Evolutionary conservation across 352 stramenopile genomes (phyloP).

Genomic region (Phytophthora pini): DNA sequence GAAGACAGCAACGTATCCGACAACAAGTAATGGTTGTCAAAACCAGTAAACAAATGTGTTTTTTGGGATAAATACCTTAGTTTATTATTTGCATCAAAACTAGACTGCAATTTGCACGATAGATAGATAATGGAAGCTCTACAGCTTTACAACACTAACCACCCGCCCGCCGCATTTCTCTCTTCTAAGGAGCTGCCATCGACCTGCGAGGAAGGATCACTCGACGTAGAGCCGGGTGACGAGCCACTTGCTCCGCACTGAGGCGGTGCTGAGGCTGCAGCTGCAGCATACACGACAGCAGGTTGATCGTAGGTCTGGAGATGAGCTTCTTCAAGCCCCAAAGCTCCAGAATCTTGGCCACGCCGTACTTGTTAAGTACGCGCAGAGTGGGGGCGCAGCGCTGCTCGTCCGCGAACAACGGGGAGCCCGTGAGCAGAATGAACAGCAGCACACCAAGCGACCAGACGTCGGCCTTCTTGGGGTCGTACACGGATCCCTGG

Average conservation of each 20-base stretch:
- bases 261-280: constrained; percentile 42
- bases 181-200: constrained; percentile 6
- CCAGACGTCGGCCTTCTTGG: constrained; percentile 74
- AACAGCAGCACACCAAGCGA: constrained; percentile 86
- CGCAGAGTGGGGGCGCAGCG: constrained; percentile 54
- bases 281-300: constrained; percentile 58
- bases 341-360: constrained; percentile 62
- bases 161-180: constrained; percentile 1
- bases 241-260: constrained; percentile 40
- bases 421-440: constrained; percentile 71
- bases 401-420: constrained; percentile 33
- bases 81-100: constrained; percentile 26
- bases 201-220: background rate
- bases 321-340: constrained; percentile 51
- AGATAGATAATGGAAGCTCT: constrained; percentile 16
- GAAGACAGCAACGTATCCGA: constrained; percentile 37
- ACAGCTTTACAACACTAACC: constrained; percentile 12
- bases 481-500: constrained; percentile 42
- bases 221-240: constrained; percentile 27
- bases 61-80: constrained; percentile 29
- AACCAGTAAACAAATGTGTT: no score
- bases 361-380: constrained; percentile 53
- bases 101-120: constrained; percentile 13
- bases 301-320: constrained; percentile 41
- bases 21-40: no score